Percentiles rank a stretch among this genome's conserved stretches.
Evolutionary conservation across 2,329 filamentous ascomycete genomes (phyloP).

Genomic region (Fusarium euwallaceae): DNA sequence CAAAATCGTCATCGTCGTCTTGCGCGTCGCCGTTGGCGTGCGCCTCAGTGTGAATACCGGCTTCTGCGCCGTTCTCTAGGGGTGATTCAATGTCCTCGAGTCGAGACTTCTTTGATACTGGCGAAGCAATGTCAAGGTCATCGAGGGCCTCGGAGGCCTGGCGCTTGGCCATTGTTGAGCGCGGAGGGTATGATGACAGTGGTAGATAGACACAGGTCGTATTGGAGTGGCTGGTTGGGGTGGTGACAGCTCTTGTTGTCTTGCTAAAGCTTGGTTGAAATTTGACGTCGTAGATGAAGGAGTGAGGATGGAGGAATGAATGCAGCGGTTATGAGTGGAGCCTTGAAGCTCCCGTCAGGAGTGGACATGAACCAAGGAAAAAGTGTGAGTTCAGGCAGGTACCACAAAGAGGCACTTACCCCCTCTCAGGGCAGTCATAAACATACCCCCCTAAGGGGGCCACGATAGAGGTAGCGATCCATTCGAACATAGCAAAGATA

Average conservation of each 20-base stretch:
- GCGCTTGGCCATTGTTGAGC: conserved; percentile 63
- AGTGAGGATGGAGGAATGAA: conserved; percentile 23
- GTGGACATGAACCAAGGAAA: not conserved
- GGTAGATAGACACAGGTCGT: not conserved
- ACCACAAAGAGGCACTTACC: not conserved
- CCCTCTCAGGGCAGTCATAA: not conserved
- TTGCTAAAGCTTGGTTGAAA: conserved; percentile 22
- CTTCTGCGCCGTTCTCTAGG: conserved; percentile 51
- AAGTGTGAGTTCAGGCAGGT: not conserved
- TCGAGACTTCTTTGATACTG: conserved; percentile 70
- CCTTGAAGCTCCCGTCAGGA: conserved; percentile 22
- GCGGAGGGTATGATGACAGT: not conserved
- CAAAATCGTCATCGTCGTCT: conserved; percentile 55
- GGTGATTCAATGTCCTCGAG: conserved; percentile 61
- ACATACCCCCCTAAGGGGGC: not conserved
- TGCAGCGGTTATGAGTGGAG: conserved; percentile 33
- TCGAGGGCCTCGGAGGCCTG: conserved; percentile 72
- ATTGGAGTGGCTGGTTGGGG: not conserved
- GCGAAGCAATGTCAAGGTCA: conserved; percentile 68
- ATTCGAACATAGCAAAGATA: too few species aligned
- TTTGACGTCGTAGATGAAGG: conserved; percentile 34
- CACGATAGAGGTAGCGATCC: too few species aligned
- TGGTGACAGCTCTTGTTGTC: not conserved
- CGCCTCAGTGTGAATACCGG: conserved; percentile 42
- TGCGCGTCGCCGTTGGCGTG: conserved; percentile 48